Percentiles rank a stretch among this genome's conserved stretches.
Conservation (phyloP, 176 grass and related monocot species). For the Pontederia crassipes region DNA sequence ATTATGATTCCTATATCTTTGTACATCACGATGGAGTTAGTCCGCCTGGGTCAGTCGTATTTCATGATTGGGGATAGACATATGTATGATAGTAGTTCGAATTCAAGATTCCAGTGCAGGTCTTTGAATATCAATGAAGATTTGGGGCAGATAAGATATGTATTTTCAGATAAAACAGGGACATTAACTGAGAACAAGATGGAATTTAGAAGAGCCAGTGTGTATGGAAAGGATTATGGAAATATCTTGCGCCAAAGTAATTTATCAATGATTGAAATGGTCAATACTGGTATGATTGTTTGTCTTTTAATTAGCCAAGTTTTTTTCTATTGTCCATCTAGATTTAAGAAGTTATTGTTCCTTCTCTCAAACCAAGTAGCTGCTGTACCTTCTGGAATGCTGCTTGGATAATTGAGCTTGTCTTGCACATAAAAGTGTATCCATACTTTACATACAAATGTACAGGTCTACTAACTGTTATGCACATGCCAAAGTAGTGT, state of each 20-base stretch:
- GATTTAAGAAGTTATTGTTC: too few relatives aligned
- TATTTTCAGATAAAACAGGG: conserved; percentile 94
- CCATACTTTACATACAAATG: too few relatives aligned
- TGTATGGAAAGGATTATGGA: conserved; percentile 76
- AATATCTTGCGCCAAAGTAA: conserved; percentile 46
- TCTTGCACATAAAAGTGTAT: not conserved
- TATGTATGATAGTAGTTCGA: conserved; percentile 84
- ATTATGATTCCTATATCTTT: conserved; percentile 98
- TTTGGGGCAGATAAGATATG: conserved; percentile 78
- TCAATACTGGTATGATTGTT: conserved; percentile 56
- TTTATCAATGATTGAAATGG: conserved; percentile 49
- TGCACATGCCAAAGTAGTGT: too few relatives aligned
- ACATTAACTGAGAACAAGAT: conserved; percentile 92
- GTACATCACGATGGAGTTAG: conserved; percentile 94
- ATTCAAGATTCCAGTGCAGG: conserved; percentile 89
- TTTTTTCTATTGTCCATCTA: not conserved
- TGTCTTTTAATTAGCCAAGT: conserved; percentile 12
- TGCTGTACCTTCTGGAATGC: too few relatives aligned
- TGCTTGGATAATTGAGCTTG: conserved; percentile 4
- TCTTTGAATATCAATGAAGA: conserved; percentile 98
- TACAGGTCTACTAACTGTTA: too few relatives aligned
- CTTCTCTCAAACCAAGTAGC: not conserved
- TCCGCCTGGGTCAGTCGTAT: conserved; percentile 76
- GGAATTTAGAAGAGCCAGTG: conserved; percentile 81
- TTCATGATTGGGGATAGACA: conserved; percentile 88